A percentile compares a stretch with the other conserved stretches of the same genome.
These are phyloP conservation scores for Erodium texanum DNA, from an alignment of 441 rosid species.

Conservation along the genomic window DNA sequence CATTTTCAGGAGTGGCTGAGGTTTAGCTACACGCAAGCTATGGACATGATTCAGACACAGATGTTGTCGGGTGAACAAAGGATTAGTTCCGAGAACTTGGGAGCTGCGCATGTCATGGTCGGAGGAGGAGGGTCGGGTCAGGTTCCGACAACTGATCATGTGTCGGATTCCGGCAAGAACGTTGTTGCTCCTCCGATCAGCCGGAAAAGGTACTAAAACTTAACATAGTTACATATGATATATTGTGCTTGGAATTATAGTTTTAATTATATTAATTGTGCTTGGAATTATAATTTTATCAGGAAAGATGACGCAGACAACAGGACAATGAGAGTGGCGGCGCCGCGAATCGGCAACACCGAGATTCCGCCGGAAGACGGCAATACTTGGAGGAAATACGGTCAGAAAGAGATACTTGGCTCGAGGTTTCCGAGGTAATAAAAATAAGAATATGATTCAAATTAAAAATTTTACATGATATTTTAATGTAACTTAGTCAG, in stretches of 20 bases:
- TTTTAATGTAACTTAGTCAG: too few relatives aligned
- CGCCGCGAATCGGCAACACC: constrained; percentile 52
- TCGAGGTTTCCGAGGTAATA: constrained; percentile 63
- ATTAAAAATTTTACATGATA: too few relatives aligned
- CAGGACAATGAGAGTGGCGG: constrained; percentile 35
- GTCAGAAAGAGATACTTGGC: constrained; percentile 77
- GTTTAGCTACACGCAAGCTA: constrained; percentile 19
- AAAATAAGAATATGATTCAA: too few relatives aligned
- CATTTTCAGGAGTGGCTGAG: constrained; percentile 32
- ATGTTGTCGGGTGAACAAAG: neutral
- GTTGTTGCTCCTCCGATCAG: constrained; percentile 13
- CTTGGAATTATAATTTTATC: neutral
- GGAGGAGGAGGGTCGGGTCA: constrained; percentile 10
- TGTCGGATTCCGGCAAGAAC: constrained; percentile 23
- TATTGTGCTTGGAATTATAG: neutral
- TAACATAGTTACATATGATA: too few relatives aligned
- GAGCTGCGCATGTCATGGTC: too few relatives aligned
- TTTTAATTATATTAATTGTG: neutral
- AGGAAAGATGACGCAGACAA: constrained; percentile 32
- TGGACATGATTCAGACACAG: constrained; percentile 23
- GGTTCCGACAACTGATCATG: constrained; percentile 21
- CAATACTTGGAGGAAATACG: constrained; percentile 81
- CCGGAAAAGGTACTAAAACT: neutral
- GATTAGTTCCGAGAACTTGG: neutral
- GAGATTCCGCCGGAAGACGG: constrained; percentile 80